Evolutionary conservation across 2,329 filamentous ascomycete genomes (phyloP), one percentile per base, ranked within the genome.

Genomic region (Botrytis aclada): DNA sequence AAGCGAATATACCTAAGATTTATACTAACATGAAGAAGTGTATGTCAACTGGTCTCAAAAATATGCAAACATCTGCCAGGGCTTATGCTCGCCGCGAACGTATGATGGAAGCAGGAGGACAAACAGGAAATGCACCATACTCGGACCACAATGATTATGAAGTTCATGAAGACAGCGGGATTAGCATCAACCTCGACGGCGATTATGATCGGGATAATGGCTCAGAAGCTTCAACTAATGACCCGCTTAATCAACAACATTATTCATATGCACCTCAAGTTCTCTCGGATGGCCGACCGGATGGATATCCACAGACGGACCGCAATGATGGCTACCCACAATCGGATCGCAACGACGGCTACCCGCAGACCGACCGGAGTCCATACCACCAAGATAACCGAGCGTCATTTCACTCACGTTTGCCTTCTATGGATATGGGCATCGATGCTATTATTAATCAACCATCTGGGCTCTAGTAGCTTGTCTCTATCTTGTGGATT

Each of bases 21-120:
- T n/a, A 29, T 54, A 74, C 37, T 71, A 75, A 65, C 74, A 74
- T 73, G 29, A 69, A 29, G 64, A 76, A 95, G 93, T 94, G 92
- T 83, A 93, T 96, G 90, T 90, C 92, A 81, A 92, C 92, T 80
- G 93, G 93, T 51, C 85, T 95, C 78, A 95, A 94, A 84, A 94
- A 93, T 82, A 87, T 96, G 73, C 90, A 92, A 80, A 89, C 90
- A 77, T 88, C 89, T 70, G 87, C 90, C 76, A 88, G 92, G 75
- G 87, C 90, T 72, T 89, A 88, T 73, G 86, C 88, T 73, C 88
- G 90, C 76, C 90, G 90, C 78, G 90, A 90, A 83, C 88, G 88
- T 74, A 83, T 88, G 77, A 66, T 63, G 51, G 45, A 70, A 61
- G 62, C 51, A 4, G 60, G 70, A 25, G 70, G 70, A 25, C 70